Base-by-base conservation (phyloP, 2,329 filamentous ascomycete genomes). In the Cytospora mali region DNA sequence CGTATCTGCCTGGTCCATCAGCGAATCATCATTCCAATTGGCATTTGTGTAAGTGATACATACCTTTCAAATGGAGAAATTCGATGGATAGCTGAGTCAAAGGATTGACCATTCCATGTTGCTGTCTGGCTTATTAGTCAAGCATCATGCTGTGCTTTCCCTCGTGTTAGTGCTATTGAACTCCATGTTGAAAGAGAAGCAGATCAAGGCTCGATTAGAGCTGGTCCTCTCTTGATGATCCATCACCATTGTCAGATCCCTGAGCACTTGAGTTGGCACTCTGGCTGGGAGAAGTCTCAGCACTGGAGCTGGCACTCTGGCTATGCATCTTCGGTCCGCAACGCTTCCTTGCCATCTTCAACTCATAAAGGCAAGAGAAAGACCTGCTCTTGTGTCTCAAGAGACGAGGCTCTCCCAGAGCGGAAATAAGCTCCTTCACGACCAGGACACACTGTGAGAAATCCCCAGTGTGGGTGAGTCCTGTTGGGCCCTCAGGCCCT, bases 401-500 rank as follows among this genome's bases (percentile, higher is more conserved):
- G 18, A 58, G 28, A 23, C 62, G 25, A 55, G 46, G 27, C 28
- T 59, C 51, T 14, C 46, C 14, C 46, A 64, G 18, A 28, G 25
- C 13, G 16, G 66, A 14, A n/a, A 61, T 55, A 29, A 58, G 11
- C 6, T 10, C 35, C 10, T 2, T 52, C 7, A 10, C 42, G 29
- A 49, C 64, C 11, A 69, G 60, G 35, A 65, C 61, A 63, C 75
- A 77, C 1, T 68, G 46, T 31, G 68, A 61, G 65, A 75, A 77
- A 1, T 63, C 31, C 1, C 72, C 71, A 62, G 73, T 69, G 66
- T 77, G 75, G 0, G 69, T 66, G 50, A 64, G 39, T 6, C 14
- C 35, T 14, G 71, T 66, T 18, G 58, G 52, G 25, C 74, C 75
- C 66, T 80, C 78, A 9, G 78, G 77, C 0, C 78, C 78, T 23